phyloP scores from a whole-genome alignment of 108 stramenopile species.

The Phaeodactylum tricornutum region DNA sequence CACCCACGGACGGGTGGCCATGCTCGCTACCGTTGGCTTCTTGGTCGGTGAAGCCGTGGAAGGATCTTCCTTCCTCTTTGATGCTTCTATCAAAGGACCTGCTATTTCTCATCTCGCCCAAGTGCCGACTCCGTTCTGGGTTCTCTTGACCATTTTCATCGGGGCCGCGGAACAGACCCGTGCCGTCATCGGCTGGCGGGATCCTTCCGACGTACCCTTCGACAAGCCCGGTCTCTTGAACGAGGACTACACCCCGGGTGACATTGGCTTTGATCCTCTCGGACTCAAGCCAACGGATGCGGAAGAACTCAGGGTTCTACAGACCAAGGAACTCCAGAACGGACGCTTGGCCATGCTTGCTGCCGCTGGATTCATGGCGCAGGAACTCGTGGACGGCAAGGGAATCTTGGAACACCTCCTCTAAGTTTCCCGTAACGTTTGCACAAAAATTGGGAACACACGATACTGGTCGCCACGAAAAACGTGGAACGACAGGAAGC shows the following conservation, averaged over 20 bases:
- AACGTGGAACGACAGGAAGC: too few relatives aligned
- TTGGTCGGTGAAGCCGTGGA: constrained; percentile 57
- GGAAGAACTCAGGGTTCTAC: constrained; percentile 49
- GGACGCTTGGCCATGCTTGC: constrained; percentile 88
- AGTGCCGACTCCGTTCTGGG: constrained; percentile 23
- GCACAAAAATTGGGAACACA: too few relatives aligned
- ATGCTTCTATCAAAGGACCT: constrained; percentile 23
- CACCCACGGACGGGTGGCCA: constrained; percentile 72
- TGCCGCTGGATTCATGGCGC: constrained; percentile 74
- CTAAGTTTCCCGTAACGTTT: too few relatives aligned
- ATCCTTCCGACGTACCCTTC: constrained; percentile 40
- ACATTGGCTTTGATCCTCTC: constrained; percentile 47
- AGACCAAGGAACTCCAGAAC: constrained; percentile 86
- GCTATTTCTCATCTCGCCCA: constrained; percentile 38
- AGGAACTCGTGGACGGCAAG: constrained; percentile 69
- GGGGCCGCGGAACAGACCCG: constrained; percentile 43
- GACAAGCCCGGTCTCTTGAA: constrained; percentile 34
- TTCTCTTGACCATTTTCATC: constrained; percentile 46
- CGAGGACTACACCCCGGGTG: constrained; percentile 59
- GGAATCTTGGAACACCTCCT: too few relatives aligned
- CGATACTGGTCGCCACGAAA: too few relatives aligned
- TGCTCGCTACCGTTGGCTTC: constrained; percentile 43
- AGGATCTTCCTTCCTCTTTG: constrained; percentile 56
- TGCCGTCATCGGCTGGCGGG: constrained; percentile 58
- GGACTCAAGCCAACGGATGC: constrained; percentile 41